phyloP scores from a whole-genome alignment of 805 yeast species.

The Lachancea meyersii region DNA sequence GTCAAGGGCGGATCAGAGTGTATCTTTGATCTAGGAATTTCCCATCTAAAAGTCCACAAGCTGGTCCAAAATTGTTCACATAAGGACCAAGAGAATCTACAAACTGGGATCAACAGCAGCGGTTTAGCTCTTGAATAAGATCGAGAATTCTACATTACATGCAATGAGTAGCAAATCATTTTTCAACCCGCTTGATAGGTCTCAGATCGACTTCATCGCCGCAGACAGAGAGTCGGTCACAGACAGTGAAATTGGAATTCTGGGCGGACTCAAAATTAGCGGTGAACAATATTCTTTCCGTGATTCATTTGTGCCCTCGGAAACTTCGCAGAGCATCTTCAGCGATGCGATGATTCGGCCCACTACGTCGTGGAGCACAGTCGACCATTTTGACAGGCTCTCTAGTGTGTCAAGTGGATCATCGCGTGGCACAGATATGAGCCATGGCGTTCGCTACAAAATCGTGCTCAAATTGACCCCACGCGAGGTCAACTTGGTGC shows the following conservation, averaged over 20 bases:
- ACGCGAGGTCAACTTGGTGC: constrained; percentile 33
- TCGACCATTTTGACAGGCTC: constrained; percentile 13
- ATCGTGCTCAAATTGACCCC: constrained; percentile 27
- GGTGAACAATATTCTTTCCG: neutral
- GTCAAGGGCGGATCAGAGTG: too few relatives aligned
- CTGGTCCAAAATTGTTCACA: too few relatives aligned
- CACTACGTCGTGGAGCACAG: constrained; percentile 7
- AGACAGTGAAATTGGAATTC: constrained; percentile 7
- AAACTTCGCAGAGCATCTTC: constrained; percentile 8
- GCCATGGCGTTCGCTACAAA: constrained; percentile 22
- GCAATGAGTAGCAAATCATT: constrained; percentile 2
- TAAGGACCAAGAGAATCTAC: too few relatives aligned
- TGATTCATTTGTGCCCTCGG: constrained; percentile 3
- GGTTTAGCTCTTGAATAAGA: too few relatives aligned
- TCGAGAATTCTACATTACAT: too few relatives aligned
- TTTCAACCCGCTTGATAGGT: constrained; percentile 19
- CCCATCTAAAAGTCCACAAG: too few relatives aligned
- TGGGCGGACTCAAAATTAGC: neutral
- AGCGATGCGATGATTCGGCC: constrained; percentile 9
- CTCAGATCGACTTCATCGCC: constrained; percentile 20
- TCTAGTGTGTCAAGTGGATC: constrained; percentile 16
- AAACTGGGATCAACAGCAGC: too few relatives aligned
- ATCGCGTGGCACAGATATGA: constrained; percentile 15
- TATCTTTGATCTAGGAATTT: too few relatives aligned
- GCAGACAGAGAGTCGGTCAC: constrained; percentile 13